Evolutionary conservation across 2,329 filamentous ascomycete species (phyloP).

Genomic region (Rutstroemia sp.): DNA sequence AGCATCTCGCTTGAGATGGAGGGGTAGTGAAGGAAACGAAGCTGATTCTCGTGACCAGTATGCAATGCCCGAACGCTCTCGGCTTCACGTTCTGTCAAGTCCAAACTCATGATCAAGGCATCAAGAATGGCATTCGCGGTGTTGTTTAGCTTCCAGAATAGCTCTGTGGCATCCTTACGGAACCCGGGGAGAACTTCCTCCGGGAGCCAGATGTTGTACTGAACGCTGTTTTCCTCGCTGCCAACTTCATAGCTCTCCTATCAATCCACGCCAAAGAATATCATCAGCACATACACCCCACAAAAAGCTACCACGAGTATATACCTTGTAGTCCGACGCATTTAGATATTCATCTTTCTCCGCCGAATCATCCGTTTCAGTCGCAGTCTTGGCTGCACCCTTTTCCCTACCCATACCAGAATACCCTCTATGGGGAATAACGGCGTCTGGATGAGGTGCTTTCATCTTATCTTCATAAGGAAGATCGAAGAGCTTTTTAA

Average conservation of each 20-base stretch:
- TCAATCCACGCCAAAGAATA: background rate
- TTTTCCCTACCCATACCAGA: conserved; percentile 48
- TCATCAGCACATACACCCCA: background rate
- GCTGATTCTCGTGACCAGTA: conserved; percentile 48
- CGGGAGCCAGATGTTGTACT: conserved; percentile 44
- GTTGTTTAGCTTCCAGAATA: conserved; percentile 41
- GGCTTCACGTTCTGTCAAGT: conserved; percentile 37
- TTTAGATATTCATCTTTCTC: conserved; percentile 26
- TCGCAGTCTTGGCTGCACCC: conserved; percentile 36
- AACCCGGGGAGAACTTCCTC: conserved; percentile 39
- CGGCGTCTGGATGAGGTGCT: conserved; percentile 41
- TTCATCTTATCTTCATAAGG: conserved; percentile 38
- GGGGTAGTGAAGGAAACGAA: conserved; percentile 38
- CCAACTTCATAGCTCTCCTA: conserved; percentile 47
- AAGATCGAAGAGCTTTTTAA: conserved; percentile 37
- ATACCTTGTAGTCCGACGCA: background rate
- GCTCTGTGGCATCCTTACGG: conserved; percentile 38
- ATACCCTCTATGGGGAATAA: conserved; percentile 44
- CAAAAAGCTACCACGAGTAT: background rate
- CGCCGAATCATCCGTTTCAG: conserved; percentile 34
- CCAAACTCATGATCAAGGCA: conserved; percentile 40
- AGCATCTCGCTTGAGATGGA: background rate
- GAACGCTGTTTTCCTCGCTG: conserved; percentile 35
- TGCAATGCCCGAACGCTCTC: conserved; percentile 38
- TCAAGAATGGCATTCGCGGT: conserved; percentile 37